Evolutionary conservation across 2,329 filamentous ascomycete genomes (phyloP), one percentile per base, ranked within the genome.

Genomic region (Hypoxylon sp.): DNA sequence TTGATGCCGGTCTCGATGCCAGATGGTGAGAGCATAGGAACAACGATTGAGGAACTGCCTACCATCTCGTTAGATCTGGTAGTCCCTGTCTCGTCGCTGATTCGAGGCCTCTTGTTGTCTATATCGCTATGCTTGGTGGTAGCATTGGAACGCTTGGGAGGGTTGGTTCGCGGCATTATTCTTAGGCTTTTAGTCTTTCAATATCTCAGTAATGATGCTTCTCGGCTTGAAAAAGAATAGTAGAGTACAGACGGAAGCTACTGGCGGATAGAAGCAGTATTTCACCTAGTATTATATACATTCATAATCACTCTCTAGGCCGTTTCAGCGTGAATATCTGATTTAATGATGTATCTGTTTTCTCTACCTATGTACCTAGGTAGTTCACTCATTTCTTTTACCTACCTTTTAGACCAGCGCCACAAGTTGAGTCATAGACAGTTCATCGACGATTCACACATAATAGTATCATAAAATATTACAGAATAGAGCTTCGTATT

Each of bases 251-350:
- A 1, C 6, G 19, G 33, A 51, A 51, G n/a, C 29, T 35, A 35
- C 29, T n/a, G 6, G 22, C 42, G 22, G 24, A 14, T n/a, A n/a
- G 22, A 8, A n/a, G 8, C 17, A 29, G 19, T 13, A 17, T 13
- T 29, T 42, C n/a, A n/a, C 33, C 37, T 24, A 29, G 13, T 22
- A 24, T 54, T 44, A 55, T 17, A 24, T 55, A 44, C 42, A 31
- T 31, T 13, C 24, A 10, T 19, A 31, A 19, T 29, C 3, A 53
- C 19, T 8, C 17, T 14, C 17, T 17, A 17, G n/a, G 13, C 35
- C 35, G 35, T 24, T 17, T 26, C 9, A 39, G 10, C n/a, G 52
- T 55, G 19, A 42, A 17, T 44, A 17, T 6, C 29, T 6, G 5
- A 6, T 31, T 17, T n/a, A 17, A 39, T 1, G 9, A 17, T 54